Percentiles rank a stretch among this genome's conserved stretches.
phyloP scores from a whole-genome alignment of 2,329 filamentous ascomycete species.

The Penicillium sp. region DNA sequence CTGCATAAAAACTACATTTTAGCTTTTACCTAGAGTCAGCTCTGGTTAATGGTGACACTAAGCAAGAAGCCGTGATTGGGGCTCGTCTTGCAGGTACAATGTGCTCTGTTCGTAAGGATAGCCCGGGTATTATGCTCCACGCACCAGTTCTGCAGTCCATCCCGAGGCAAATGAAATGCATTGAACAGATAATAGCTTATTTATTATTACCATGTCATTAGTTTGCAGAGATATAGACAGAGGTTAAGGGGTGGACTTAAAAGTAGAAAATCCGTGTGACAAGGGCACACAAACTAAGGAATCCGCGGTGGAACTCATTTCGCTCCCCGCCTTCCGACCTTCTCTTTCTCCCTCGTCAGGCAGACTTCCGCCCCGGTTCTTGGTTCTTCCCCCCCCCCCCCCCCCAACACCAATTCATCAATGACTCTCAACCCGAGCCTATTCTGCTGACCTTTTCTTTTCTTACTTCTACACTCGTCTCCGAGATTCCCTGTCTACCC shows the following conservation, averaged over 20 bases:
- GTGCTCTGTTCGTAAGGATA: constrained; percentile 17
- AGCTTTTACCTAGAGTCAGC: neutral
- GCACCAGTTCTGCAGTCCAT: neutral
- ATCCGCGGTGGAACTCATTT: constrained; percentile 4
- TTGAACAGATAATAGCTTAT: neutral
- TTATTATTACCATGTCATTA: neutral
- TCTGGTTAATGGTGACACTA: constrained; percentile 11
- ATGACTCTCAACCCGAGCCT: constrained; percentile 30
- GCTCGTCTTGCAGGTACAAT: constrained; percentile 20
- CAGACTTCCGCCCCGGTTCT: constrained; percentile 14
- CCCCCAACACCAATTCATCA: constrained; percentile 22
- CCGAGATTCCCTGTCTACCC: constrained; percentile 9
- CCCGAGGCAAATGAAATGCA: neutral
- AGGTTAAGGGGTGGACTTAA: neutral
- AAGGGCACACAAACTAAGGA: constrained; percentile 17
- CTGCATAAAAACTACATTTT: neutral
- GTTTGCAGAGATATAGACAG: neutral
- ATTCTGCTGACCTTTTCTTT: constrained; percentile 25
- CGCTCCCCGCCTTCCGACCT: constrained; percentile 38
- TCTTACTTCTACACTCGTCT: neutral
- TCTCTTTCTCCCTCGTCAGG: constrained; percentile 28
- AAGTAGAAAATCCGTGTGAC: neutral
- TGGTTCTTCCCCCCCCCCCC: constrained; percentile 19
- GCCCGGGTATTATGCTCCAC: constrained; percentile 6
- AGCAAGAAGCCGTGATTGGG: constrained; percentile 11